A percentile compares a stretch with the other conserved stretches of the same genome.
phyloP scores from a whole-genome alignment of 176 grass and related monocot genomes.

The Tillandsia leiboldiana region DNA sequence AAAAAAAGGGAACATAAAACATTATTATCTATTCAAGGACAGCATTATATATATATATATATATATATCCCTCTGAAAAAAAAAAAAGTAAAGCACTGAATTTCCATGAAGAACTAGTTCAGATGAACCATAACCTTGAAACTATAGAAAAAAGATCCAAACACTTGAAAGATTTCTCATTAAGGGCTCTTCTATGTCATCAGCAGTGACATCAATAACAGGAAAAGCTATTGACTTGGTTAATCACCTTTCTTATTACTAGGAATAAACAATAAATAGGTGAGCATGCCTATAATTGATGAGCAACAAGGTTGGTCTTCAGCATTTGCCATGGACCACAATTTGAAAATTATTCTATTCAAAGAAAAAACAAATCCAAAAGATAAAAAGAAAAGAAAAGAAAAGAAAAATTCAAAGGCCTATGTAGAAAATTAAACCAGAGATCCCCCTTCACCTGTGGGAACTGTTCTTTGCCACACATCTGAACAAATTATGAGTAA shows the following conservation, averaged over 20 bases:
- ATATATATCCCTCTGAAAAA: no score
- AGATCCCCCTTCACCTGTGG: no score
- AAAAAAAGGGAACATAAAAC: background rate
- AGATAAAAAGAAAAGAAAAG: no score
- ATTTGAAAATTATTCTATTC: background rate
- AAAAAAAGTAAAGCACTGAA: background rate
- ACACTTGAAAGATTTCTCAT: background rate
- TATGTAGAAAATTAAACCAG: no score
- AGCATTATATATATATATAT: background rate
- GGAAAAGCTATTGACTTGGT: constrained; percentile 1
- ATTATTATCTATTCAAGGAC: background rate
- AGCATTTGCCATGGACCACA: background rate
- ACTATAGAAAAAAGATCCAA: background rate
- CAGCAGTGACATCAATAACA: constrained; percentile 8
- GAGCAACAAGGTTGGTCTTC: background rate
- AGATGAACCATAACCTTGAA: background rate
- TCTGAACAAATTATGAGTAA: no score
- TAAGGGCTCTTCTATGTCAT: background rate
- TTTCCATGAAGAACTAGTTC: background rate
- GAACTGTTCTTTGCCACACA: no score
- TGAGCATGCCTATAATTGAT: background rate
- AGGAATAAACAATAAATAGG: background rate
- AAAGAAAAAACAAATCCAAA: background rate
- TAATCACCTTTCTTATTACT: background rate
- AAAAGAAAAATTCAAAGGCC: no score